These are phyloP conservation scores for Tremellales sp. DNA, from an alignment of 1,284 basidiomycete species.

Conservation along the genomic window DNA sequence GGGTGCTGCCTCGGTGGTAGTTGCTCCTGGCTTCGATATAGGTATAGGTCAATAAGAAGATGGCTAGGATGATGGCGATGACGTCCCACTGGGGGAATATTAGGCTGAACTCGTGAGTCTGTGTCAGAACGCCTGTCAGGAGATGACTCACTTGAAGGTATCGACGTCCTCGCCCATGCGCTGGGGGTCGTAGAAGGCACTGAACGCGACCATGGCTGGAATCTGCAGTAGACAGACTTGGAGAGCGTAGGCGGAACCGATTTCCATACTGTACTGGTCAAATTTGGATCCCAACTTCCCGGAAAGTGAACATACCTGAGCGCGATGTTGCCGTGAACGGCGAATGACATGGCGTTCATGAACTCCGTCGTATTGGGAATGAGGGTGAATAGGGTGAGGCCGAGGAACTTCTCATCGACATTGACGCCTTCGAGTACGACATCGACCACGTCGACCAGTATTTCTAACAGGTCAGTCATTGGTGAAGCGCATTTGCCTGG, in stretches of 20 bases:
- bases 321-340: conserved; percentile 94
- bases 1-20: conserved; percentile 90
- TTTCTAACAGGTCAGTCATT: conserved; percentile 58
- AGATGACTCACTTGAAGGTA: conserved; percentile 71
- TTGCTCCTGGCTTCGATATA: conserved; percentile 98
- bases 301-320: conserved; percentile 61
- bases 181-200: conserved; percentile 81
- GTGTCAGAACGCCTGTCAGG: background rate
- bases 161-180: conserved; percentile 76
- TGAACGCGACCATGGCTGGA: conserved; percentile 98
- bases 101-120: conserved; percentile 57
- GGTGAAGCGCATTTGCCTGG: too few species aligned
- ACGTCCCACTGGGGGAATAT: conserved; percentile 99
- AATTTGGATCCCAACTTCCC: background rate
- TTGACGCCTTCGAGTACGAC: conserved; percentile 88
- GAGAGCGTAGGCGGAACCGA: conserved; percentile 96
- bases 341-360: conserved; percentile 99
- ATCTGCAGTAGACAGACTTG: conserved; percentile 98
- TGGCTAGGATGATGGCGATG: conserved; percentile 85
- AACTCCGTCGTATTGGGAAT: conserved; percentile 99
- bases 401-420: conserved; percentile 96
- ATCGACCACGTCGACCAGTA: conserved; percentile 93
- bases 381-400: conserved; percentile 91
- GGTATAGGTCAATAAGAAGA: conserved; percentile 97
- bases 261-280: conserved; percentile 78